Percentiles rank a stretch among this genome's conserved stretches.
Conservation (phyloP, 129 eudicot species). For the Ambrosia trifida region DNA sequence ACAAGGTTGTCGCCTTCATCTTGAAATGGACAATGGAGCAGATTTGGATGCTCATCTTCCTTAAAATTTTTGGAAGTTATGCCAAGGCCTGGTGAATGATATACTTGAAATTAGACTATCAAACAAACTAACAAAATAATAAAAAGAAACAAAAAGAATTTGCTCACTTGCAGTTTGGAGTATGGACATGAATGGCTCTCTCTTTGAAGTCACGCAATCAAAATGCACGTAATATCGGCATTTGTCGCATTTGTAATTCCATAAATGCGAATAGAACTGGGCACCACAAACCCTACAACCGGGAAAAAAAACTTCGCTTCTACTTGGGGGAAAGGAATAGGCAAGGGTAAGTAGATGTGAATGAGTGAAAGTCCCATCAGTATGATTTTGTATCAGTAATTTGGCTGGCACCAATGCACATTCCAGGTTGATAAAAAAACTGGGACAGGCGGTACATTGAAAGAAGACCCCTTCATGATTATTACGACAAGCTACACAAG, state of each 20-base stretch:
- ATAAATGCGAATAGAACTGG: not conserved
- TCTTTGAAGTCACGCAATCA: not conserved
- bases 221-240: not conserved
- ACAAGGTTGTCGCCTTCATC: constrained; percentile 14
- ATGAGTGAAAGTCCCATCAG: not conserved
- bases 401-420: not conserved
- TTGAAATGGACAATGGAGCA: not conserved
- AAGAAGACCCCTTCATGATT: constrained; percentile 20
- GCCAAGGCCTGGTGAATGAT: constrained; percentile 2
- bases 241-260: constrained; percentile 18
- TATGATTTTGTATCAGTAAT: constrained; percentile 2
- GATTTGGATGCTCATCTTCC: not conserved
- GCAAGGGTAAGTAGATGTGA: constrained; percentile 5
- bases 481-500: constrained; percentile 2
- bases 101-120: not conserved
- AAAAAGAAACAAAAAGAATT: not conserved
- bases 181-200: not conserved
- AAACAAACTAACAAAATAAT: not conserved
- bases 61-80: not conserved
- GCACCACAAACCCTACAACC: not conserved
- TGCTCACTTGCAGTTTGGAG: not conserved
- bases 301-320: not conserved
- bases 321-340: not conserved
- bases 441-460: constrained; percentile 14
- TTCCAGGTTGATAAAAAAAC: not conserved